phyloP scores from a whole-genome alignment of 805 yeast species.

The Cyberlindnera euphorbiae region DNA sequence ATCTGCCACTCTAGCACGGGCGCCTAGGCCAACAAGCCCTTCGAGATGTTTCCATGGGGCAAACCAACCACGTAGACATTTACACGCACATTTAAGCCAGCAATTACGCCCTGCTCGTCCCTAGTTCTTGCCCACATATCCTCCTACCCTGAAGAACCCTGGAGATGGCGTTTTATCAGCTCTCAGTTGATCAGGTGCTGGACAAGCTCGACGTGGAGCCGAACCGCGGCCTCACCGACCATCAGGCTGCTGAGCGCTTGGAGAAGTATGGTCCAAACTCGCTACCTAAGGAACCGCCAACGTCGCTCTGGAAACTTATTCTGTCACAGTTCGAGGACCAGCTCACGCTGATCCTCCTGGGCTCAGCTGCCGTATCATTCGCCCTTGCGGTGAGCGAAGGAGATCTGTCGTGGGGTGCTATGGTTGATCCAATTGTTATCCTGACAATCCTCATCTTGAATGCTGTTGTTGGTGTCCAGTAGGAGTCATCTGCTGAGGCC shows the following conservation, averaged over 20 bases:
- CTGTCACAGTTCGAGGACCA: slow-evolving; percentile 35
- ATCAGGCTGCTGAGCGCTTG: slow-evolving; percentile 15
- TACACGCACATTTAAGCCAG: too few species aligned
- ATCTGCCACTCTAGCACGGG: slow-evolving; percentile 2
- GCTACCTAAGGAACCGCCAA: slow-evolving; percentile 33
- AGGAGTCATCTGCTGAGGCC: slow-evolving; percentile 45
- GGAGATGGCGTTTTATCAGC: slow-evolving; percentile 8
- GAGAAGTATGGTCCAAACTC: slow-evolving; percentile 23
- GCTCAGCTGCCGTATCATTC: slow-evolving; percentile 31
- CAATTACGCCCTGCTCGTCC: too few species aligned
- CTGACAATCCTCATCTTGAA: slow-evolving; percentile 41
- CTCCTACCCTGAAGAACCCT: background rate
- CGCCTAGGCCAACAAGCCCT: too few species aligned
- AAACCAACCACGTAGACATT: background rate
- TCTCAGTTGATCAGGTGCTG: slow-evolving; percentile 10
- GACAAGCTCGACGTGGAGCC: slow-evolving; percentile 12
- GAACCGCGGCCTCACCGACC: slow-evolving; percentile 14
- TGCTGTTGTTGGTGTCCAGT: slow-evolving; percentile 45
- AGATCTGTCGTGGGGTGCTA: slow-evolving; percentile 28
- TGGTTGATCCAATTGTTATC: slow-evolving; percentile 38
- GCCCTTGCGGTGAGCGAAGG: slow-evolving; percentile 28
- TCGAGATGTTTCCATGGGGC: background rate
- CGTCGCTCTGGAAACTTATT: slow-evolving; percentile 31
- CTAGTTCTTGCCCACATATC: too few species aligned
- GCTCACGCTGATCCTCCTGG: slow-evolving; percentile 30